Base-by-base conservation (phyloP, 768 basidiomycete genomes). In the Russula earlei region DNA sequence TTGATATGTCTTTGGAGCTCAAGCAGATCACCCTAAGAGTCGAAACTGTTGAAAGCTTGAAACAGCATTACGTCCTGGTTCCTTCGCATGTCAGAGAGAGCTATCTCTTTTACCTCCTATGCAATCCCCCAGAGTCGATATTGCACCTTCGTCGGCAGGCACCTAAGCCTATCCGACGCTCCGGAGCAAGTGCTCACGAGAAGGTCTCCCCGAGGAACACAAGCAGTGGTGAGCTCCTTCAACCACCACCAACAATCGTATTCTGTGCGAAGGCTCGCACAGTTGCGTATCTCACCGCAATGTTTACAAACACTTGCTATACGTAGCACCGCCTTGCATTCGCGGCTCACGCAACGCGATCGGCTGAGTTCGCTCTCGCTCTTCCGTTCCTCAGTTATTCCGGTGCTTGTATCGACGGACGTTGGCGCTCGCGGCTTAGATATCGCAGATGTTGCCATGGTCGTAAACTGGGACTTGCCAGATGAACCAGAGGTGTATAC, bases 391-490 rank as follows among this genome's bases (percentile, higher is more conserved):
- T 83, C 78, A 17, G 81, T 92, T 47, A 83, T 97, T 37, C 93
- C 94, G 0, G 89, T 99, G 42, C 75, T 99, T 46, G 79, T 99
- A 44, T 91, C 88, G 29, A 98, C 95, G 8, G 95, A 97, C 67
- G 95, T 99, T 31, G 96, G 91, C 15, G 87, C 89, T 19, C 84
- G 96, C 65, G 96, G 96, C 29, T 71, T 99, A 56, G 96, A 98
- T 71, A 95, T 98, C 54, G 91, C 91, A 58, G 91, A 94, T 62
- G 94, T 99, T 11, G 92, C 89, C 11, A 82, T 97, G 75, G 91
- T 99, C 19, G 77, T 99, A 55, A 98, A 99, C 62, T 99, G 94
- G 93, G 95, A 99, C 69, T 74, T 97, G 60, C 96, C 96, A 14
- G 75, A 78, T 12, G 84, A 85, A 66, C 78, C 91, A 5, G 95